Percentiles rank a stretch among this genome's conserved stretches.
phyloP scores from a whole-genome alignment of 1,284 basidiomycete species.

The Mycosarcoma maydis region DNA sequence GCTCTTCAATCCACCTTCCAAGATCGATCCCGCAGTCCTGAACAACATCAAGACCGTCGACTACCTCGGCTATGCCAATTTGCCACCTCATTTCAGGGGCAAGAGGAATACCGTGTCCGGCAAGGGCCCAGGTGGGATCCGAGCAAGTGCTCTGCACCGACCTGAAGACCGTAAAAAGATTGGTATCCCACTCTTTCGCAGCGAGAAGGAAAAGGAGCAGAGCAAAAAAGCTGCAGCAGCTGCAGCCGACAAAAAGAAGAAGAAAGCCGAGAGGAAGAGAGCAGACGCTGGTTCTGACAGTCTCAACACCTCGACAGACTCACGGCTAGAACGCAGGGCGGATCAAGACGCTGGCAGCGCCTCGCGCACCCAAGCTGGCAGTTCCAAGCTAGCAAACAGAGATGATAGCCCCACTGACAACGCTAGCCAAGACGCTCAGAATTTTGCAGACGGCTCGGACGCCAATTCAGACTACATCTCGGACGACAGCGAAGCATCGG shows the following conservation, averaged over 20 bases:
- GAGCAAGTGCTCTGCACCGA: constrained; percentile 42
- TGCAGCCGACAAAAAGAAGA: constrained; percentile 48
- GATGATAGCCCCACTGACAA: constrained; percentile 8
- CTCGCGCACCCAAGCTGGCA: not conserved
- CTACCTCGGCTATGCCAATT: constrained; percentile 83
- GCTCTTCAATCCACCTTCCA: constrained; percentile 74
- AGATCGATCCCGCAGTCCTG: constrained; percentile 81
- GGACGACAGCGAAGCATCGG: constrained; percentile 30
- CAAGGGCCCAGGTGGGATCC: constrained; percentile 45
- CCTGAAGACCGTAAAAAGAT: constrained; percentile 61
- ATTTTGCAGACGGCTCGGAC: constrained; percentile 8
- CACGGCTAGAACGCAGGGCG: constrained; percentile 8
- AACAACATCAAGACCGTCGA: constrained; percentile 84
- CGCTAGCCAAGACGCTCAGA: not conserved
- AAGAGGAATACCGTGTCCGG: constrained; percentile 79
- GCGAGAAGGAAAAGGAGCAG: constrained; percentile 74
- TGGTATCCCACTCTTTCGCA: constrained; percentile 78
- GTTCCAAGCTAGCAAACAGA: constrained; percentile 11
- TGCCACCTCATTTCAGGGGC: constrained; percentile 84
- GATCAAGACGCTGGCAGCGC: constrained; percentile 2
- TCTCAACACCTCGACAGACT: constrained; percentile 18
- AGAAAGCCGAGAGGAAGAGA: constrained; percentile 32
- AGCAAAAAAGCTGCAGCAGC: constrained; percentile 58
- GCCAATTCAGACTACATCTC: constrained; percentile 4
- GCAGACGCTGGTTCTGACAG: constrained; percentile 28